These are phyloP conservation scores for Crithidia expoeki DNA, from an alignment of 208 protist species.

Conservation along the genomic window DNA sequence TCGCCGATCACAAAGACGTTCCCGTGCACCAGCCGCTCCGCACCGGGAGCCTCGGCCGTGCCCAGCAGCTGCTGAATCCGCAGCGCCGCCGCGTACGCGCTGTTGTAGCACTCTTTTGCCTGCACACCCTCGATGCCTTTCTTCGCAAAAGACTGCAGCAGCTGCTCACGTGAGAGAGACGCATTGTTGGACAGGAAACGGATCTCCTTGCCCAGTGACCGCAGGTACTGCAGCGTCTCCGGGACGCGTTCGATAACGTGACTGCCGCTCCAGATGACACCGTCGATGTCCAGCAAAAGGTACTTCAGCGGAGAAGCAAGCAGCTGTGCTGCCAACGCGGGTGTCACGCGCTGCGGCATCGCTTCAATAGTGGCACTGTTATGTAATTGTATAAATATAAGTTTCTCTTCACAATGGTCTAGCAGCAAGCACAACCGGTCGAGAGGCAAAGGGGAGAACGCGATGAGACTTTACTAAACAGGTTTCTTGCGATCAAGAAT, in stretches of 20 bases:
- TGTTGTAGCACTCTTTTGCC: slow-evolving; percentile 66
- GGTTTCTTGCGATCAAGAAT: no score
- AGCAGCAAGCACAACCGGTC: no score
- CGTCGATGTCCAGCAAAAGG: slow-evolving; percentile 74
- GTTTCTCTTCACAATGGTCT: no score
- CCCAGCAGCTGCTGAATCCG: slow-evolving; percentile 41
- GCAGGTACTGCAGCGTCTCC: slow-evolving; percentile 62
- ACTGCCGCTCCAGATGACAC: slow-evolving; percentile 65
- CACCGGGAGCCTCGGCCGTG: neutral
- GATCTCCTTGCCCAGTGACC: slow-evolving; percentile 49
- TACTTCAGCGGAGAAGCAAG: slow-evolving; percentile 48
- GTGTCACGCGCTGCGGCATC: slow-evolving; percentile 38
- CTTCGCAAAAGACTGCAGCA: slow-evolving; percentile 37
- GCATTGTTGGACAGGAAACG: slow-evolving; percentile 84
- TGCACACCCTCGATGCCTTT: slow-evolving; percentile 55
- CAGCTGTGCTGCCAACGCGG: slow-evolving; percentile 32
- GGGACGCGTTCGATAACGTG: slow-evolving; percentile 50
- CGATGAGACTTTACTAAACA: no score
- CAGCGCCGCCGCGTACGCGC: slow-evolving; percentile 65
- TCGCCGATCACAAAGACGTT: slow-evolving; percentile 80
- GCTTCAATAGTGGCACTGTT: no score
- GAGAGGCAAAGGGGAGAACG: no score
- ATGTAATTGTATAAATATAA: no score
- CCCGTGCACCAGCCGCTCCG: slow-evolving; percentile 47
- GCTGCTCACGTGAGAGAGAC: slow-evolving; percentile 45